Evolutionary conservation across 768 basidiomycete genomes (phyloP).

Genomic region (Hypholoma sublateritium): DNA sequence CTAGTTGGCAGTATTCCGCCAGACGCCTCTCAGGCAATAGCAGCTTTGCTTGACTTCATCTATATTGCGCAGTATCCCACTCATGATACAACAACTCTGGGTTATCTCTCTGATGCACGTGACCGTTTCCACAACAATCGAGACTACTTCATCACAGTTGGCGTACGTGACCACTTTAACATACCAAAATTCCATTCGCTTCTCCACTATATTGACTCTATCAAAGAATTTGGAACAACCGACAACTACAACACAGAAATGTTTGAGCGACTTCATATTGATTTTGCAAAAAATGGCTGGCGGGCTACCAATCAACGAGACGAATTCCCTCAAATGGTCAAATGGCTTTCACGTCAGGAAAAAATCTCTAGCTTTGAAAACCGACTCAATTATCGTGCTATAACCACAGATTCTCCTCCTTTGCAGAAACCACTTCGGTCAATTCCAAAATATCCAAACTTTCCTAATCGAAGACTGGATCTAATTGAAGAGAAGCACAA

Average conservation of each 20-base stretch:
- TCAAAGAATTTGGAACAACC: slow-evolving; percentile 23
- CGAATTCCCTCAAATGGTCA: slow-evolving; percentile 32
- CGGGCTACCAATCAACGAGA: slow-evolving; percentile 22
- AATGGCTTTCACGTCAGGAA: slow-evolving; percentile 31
- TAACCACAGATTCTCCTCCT: too few species aligned
- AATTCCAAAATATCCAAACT: neutral
- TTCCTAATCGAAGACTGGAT: neutral
- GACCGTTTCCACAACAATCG: slow-evolving; percentile 12
- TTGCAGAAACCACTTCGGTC: neutral
- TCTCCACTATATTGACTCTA: slow-evolving; percentile 18
- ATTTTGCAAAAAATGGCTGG: slow-evolving; percentile 33
- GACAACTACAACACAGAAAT: slow-evolving; percentile 29
- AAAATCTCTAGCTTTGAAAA: slow-evolving; percentile 9
- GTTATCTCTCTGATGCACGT: slow-evolving; percentile 15
- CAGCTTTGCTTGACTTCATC: slow-evolving; percentile 30
- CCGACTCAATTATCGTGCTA: neutral
- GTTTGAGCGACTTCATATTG: slow-evolving; percentile 33
- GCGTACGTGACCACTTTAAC: slow-evolving; percentile 24
- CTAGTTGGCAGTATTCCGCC: slow-evolving; percentile 21
- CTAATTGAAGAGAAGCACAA: neutral
- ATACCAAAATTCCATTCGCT: slow-evolving; percentile 22
- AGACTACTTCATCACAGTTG: slow-evolving; percentile 15
- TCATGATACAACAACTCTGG: slow-evolving; percentile 19
- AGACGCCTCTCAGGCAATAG: slow-evolving; percentile 13
- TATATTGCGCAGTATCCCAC: slow-evolving; percentile 25